These are phyloP conservation scores for Coprinellus micaceus DNA, from an alignment of 768 basidiomycete species.

Conservation along the genomic window DNA sequence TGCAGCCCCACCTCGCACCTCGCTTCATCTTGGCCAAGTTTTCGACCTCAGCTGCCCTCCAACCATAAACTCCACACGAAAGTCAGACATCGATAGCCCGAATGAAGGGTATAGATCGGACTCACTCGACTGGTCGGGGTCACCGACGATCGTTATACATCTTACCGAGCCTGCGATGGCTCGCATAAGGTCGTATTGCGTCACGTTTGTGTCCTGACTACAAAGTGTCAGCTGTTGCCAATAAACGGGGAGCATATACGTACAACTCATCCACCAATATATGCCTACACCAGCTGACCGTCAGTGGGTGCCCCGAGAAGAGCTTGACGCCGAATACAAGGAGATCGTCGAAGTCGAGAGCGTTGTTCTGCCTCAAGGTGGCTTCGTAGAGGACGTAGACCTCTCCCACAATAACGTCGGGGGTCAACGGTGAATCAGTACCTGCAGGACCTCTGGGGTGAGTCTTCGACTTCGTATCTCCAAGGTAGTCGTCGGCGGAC, in stretches of 20 bases:
- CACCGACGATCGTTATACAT: slow-evolving; percentile 79
- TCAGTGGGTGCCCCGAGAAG: slow-evolving; percentile 18
- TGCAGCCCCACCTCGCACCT: slow-evolving; percentile 33
- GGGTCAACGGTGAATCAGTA: slow-evolving; percentile 8
- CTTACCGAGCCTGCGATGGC: slow-evolving; percentile 47
- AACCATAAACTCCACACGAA: slow-evolving; percentile 62
- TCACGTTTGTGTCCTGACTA: slow-evolving; percentile 29
- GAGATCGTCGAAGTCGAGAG: slow-evolving; percentile 73
- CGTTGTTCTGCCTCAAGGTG: slow-evolving; percentile 55
- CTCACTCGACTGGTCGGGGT: slow-evolving; percentile 85
- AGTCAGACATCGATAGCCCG: not conserved
- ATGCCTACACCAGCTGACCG: slow-evolving; percentile 25
- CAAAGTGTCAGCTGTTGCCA: not conserved
- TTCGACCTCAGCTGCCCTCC: slow-evolving; percentile 76
- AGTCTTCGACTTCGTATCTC: slow-evolving; percentile 19
- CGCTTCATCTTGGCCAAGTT: slow-evolving; percentile 71
- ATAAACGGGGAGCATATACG: slow-evolving; percentile 12
- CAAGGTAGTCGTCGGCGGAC: slow-evolving; percentile 44
- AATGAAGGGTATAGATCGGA: not conserved
- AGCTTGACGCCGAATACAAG: slow-evolving; percentile 22
- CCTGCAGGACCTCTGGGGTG: slow-evolving; percentile 4
- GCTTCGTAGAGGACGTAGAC: slow-evolving; percentile 68
- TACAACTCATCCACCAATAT: slow-evolving; percentile 33
- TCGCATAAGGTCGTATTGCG: slow-evolving; percentile 79
- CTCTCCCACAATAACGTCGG: slow-evolving; percentile 39